phyloP scores from a whole-genome alignment of 2,329 filamentous ascomycete genomes.

The Trichoderma sp. region DNA sequence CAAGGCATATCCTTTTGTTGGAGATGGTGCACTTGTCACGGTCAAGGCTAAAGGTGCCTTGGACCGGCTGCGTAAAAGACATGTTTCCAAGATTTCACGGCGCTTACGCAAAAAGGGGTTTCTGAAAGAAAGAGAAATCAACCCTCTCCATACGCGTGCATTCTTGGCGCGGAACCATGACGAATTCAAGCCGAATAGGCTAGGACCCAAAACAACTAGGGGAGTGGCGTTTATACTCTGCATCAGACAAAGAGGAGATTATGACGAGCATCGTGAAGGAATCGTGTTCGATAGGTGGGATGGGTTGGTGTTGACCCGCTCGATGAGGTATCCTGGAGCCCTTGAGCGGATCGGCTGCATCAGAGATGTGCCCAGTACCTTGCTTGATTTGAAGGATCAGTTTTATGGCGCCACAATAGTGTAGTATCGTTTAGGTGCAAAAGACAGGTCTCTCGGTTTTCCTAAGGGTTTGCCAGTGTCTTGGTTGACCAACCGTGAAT shows the following conservation, averaged over 20 bases:
- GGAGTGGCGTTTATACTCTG: not conserved
- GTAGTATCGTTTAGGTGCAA: not conserved
- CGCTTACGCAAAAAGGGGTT: not conserved
- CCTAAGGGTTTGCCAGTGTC: not conserved
- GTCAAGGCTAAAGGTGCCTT: not conserved
- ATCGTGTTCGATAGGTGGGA: not conserved
- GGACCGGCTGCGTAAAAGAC: not conserved
- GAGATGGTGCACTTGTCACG: not conserved
- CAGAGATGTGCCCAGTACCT: not conserved
- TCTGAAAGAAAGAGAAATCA: not conserved
- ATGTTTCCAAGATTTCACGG: not conserved
- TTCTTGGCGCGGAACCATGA: not conserved
- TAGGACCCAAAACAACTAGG: not conserved
- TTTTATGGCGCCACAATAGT: not conserved
- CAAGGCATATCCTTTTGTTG: not conserved
- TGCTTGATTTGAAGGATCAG: not conserved
- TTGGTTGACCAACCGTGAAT: not conserved
- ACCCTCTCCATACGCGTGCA: not conserved
- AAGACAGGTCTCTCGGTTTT: not conserved
- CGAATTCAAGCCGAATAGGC: not conserved
- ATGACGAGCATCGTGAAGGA: too few relatives aligned
- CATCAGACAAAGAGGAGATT: not conserved
- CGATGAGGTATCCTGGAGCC: not conserved
- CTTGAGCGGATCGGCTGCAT: constrained; percentile 13
- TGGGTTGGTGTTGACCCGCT: constrained; percentile 6